Conservation (phyloP, 139 green algal species). For the Pedinophyceae sp. region DNA sequence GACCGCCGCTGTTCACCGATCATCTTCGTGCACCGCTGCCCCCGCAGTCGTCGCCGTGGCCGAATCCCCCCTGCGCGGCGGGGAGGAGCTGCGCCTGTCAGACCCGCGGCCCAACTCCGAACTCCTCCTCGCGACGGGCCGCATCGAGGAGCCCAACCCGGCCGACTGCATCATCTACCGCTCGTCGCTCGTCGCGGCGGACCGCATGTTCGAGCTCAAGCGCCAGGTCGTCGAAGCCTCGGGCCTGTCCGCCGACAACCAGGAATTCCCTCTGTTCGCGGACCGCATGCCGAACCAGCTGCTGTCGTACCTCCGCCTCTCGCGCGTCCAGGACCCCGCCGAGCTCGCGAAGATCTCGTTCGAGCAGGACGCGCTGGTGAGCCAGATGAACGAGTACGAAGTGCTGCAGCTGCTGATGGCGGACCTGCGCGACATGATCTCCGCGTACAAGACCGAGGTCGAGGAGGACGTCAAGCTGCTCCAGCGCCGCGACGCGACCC, state of each 20-base stretch:
- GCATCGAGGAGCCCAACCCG: slow-evolving; percentile 42
- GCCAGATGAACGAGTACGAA: slow-evolving; percentile 92
- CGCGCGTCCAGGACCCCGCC: slow-evolving; percentile 43
- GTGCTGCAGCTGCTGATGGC: slow-evolving; percentile 81
- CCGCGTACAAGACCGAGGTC: slow-evolving; percentile 25
- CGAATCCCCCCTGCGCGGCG: slow-evolving; percentile 18
- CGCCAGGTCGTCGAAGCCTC: slow-evolving; percentile 42
- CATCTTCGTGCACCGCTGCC: no score
- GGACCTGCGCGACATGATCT: slow-evolving; percentile 62
- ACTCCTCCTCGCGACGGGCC: slow-evolving; percentile 58
- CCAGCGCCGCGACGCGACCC: slow-evolving; percentile 23
- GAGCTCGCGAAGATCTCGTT: slow-evolving; percentile 29
- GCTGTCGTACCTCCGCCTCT: slow-evolving; percentile 72
- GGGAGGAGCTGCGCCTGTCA: slow-evolving; percentile 45
- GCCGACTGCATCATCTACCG: slow-evolving; percentile 44
- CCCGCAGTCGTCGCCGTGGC: neutral
- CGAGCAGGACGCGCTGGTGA: slow-evolving; percentile 21
- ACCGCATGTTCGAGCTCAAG: slow-evolving; percentile 36
- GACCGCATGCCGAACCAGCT: slow-evolving; percentile 82
- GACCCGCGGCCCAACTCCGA: slow-evolving; percentile 67
- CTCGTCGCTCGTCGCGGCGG: slow-evolving; percentile 21
- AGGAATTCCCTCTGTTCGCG: slow-evolving; percentile 74
- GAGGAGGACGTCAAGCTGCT: slow-evolving; percentile 73
- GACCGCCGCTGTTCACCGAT: no score
- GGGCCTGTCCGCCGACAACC: slow-evolving; percentile 27